These are phyloP conservation scores for Komagataella phaffii DNA, from an alignment of 805 yeast genomes.

Conservation along the genomic window DNA sequence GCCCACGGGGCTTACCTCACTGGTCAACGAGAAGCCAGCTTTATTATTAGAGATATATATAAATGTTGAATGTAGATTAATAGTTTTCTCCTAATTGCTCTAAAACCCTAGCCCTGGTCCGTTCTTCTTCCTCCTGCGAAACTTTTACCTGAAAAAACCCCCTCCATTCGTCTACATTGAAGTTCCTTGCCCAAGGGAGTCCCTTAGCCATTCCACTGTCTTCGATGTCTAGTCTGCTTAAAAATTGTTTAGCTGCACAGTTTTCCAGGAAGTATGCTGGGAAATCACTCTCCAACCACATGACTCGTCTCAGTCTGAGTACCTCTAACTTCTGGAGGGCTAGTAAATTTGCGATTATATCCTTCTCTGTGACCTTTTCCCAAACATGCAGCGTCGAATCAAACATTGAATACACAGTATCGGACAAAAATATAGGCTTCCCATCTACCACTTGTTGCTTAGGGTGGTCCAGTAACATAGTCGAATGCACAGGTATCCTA, in stretches of 20 bases:
- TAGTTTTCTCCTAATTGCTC: background rate
- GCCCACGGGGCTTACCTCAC: conserved; percentile 45
- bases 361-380: background rate
- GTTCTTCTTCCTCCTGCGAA: background rate
- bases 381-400: background rate
- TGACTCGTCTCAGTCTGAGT: background rate
- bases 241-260: background rate
- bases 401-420: background rate
- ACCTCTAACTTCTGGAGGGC: background rate
- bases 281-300: background rate
- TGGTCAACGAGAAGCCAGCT: conserved; percentile 32
- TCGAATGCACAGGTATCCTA: background rate
- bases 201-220: background rate
- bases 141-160: background rate
- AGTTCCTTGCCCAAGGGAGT: background rate
- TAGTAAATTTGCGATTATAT: background rate
- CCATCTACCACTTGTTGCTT: background rate
- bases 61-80: background rate
- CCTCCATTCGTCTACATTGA: background rate
- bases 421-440: background rate
- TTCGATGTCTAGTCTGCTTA: background rate
- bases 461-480: background rate
- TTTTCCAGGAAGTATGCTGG: background rate
- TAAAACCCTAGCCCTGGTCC: background rate
- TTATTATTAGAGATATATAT: conserved; percentile 5